A percentile compares a stretch with the other conserved stretches of the same genome.
Conservation (phyloP, 306 rosid genomes). For the Macrotyloma uniflorum region DNA sequence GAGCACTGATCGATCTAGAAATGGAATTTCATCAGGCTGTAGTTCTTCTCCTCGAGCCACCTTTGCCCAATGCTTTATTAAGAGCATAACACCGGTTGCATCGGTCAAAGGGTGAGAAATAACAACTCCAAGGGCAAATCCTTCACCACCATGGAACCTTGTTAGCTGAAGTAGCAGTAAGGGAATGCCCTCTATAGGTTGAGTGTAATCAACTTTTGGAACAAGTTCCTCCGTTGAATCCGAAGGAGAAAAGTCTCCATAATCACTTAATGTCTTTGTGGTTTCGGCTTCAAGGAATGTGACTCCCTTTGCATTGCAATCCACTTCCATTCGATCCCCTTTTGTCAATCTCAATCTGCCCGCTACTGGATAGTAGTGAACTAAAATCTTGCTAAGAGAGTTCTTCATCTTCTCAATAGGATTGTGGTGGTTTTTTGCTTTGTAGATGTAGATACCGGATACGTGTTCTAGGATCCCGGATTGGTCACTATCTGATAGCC, state of each 20-base stretch:
- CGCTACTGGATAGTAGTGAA: constrained; percentile 35
- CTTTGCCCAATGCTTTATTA: neutral
- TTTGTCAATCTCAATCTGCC: constrained; percentile 14
- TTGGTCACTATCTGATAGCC: neutral
- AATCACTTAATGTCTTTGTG: neutral
- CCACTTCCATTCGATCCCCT: neutral
- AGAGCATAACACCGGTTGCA: neutral
- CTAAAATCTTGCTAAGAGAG: constrained; percentile 30
- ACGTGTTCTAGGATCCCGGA: neutral
- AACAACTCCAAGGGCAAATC: neutral
- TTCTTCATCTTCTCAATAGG: constrained; percentile 5
- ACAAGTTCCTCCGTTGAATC: constrained; percentile 5
- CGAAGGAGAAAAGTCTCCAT: constrained; percentile 24
- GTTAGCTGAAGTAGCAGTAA: neutral
- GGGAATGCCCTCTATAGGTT: constrained; percentile 16
- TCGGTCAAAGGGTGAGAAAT: neutral
- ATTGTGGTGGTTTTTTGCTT: neutral
- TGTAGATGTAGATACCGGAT: neutral
- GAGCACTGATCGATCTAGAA: neutral
- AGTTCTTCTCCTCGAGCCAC: neutral
- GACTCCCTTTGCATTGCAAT: constrained; percentile 33
- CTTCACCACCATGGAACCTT: neutral
- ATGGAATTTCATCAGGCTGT: neutral
- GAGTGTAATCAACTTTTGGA: neutral
- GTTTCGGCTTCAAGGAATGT: constrained; percentile 19